phyloP scores from a whole-genome alignment of 306 rosid genomes.

The Vigna trinervia region DNA sequence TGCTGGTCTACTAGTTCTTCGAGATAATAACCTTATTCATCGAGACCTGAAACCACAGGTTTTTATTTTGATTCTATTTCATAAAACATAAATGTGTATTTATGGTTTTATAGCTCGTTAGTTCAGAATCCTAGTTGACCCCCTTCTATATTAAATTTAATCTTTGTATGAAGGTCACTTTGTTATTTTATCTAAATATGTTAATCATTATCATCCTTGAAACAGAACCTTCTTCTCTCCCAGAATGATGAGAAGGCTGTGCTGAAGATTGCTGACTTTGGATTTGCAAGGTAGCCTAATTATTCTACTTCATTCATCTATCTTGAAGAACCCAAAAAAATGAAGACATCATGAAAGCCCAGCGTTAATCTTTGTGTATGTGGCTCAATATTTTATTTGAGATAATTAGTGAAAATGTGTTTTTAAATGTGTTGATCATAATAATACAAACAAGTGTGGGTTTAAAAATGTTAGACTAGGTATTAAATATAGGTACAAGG shows the following conservation, averaged over 20 bases:
- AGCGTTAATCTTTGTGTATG: slow-evolving; percentile 7
- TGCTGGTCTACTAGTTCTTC: slow-evolving; percentile 92
- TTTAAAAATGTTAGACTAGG: not conserved
- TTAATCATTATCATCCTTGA: slow-evolving; percentile 58
- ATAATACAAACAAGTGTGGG: slow-evolving; percentile 18
- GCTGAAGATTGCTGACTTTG: slow-evolving; percentile 99
- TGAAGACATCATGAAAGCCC: slow-evolving; percentile 13
- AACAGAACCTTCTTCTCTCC: slow-evolving; percentile 97
- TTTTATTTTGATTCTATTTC: slow-evolving; percentile 34
- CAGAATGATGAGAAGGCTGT: slow-evolving; percentile 69
- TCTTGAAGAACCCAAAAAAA: slow-evolving; percentile 4
- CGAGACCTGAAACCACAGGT: slow-evolving; percentile 99
- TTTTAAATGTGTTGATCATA: slow-evolving; percentile 5
- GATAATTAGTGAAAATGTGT: slow-evolving; percentile 1
- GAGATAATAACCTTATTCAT: slow-evolving; percentile 90
- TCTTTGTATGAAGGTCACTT: slow-evolving; percentile 50
- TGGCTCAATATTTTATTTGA: slow-evolving; percentile 15
- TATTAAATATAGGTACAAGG: too few relatives aligned
- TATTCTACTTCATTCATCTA: slow-evolving; percentile 31
- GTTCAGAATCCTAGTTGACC: slow-evolving; percentile 32
- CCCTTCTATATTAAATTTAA: slow-evolving; percentile 36
- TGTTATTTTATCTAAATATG: slow-evolving; percentile 49
- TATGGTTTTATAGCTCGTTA: slow-evolving; percentile 14
- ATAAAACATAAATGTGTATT: slow-evolving; percentile 1
- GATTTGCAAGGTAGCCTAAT: slow-evolving; percentile 90